Conservation (phyloP, 352 stramenopile species). For the Globisporangium radiosum region DNA sequence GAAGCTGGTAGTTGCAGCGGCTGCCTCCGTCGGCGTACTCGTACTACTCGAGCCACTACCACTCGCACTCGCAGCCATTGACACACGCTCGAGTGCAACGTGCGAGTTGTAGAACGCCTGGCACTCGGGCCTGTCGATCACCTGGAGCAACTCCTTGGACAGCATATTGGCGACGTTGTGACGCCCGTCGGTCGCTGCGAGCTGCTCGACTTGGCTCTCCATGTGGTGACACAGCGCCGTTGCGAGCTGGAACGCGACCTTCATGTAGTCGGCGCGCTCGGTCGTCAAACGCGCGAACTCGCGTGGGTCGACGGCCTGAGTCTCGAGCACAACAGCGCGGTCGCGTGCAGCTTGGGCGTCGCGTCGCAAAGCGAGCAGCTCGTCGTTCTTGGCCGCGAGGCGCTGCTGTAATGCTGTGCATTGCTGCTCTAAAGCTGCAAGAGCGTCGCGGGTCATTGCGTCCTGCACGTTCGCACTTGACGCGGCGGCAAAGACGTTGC, state of each 20-base stretch:
- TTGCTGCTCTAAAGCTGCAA: slow-evolving; percentile 27
- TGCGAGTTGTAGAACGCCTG: slow-evolving; percentile 61
- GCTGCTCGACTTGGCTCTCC: slow-evolving; percentile 52
- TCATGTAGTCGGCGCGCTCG: slow-evolving; percentile 65
- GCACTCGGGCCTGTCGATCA: slow-evolving; percentile 60
- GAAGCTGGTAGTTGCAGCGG: slow-evolving; percentile 6
- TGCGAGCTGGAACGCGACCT: slow-evolving; percentile 57
- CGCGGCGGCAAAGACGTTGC: slow-evolving; percentile 44
- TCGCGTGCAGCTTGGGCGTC: slow-evolving; percentile 32
- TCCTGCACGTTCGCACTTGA: slow-evolving; percentile 24
- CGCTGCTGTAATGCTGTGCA: slow-evolving; percentile 23
- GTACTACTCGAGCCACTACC: slow-evolving; percentile 4
- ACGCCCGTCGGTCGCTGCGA: slow-evolving; percentile 51
- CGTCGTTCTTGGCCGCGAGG: slow-evolving; percentile 38
- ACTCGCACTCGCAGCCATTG: slow-evolving; percentile 2
- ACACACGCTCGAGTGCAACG: slow-evolving; percentile 28
- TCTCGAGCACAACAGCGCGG: slow-evolving; percentile 30
- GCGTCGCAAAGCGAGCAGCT: slow-evolving; percentile 43
- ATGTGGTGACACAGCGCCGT: slow-evolving; percentile 34
- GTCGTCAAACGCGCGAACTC: slow-evolving; percentile 50
- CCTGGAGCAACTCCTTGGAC: slow-evolving; percentile 49
- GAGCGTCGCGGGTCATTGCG: slow-evolving; percentile 33
- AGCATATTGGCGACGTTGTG: slow-evolving; percentile 62
- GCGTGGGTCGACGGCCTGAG: slow-evolving; percentile 38
- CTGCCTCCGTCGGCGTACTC: background rate